phyloP scores from a whole-genome alignment of 164 flowering plant species.

The Annona cherimola region DNA sequence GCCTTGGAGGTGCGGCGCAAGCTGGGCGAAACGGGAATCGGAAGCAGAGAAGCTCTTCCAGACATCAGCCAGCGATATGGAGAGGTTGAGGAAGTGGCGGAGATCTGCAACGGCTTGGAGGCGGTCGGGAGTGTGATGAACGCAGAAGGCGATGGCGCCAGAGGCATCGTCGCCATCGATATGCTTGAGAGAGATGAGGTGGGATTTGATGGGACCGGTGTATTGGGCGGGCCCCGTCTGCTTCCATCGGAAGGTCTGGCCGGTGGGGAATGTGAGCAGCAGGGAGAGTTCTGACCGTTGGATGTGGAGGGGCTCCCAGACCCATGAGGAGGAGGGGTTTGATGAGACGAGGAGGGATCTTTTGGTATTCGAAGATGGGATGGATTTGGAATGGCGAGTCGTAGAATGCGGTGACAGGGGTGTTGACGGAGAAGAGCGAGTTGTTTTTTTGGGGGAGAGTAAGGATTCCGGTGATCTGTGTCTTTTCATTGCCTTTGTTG shows the following conservation, averaged over 20 bases:
- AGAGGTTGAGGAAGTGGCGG: constrained; percentile 62
- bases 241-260: constrained; percentile 94
- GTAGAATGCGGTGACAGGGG: neutral
- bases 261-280: constrained; percentile 93
- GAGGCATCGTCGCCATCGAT: constrained; percentile 15
- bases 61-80: constrained; percentile 51
- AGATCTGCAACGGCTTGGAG: constrained; percentile 34
- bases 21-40: constrained; percentile 58
- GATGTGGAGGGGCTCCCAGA: constrained; percentile 68
- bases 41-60: constrained; percentile 61
- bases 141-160: constrained; percentile 43
- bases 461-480: neutral
- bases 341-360: neutral
- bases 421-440: neutral
- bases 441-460: neutral
- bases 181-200: constrained; percentile 77
- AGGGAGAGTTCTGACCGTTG: constrained; percentile 64
- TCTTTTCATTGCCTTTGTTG: neutral
- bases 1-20: constrained; percentile 59
- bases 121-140: constrained; percentile 17
- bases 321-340: neutral
- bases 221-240: constrained; percentile 60
- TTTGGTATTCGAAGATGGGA: constrained; percentile 2
- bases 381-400: neutral
- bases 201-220: constrained; percentile 74